A percentile compares a stretch with the other conserved stretches of the same genome.
These are phyloP conservation scores for Calonectria crousiana DNA, from an alignment of 2,329 filamentous ascomycete genomes.

Conservation along the genomic window DNA sequence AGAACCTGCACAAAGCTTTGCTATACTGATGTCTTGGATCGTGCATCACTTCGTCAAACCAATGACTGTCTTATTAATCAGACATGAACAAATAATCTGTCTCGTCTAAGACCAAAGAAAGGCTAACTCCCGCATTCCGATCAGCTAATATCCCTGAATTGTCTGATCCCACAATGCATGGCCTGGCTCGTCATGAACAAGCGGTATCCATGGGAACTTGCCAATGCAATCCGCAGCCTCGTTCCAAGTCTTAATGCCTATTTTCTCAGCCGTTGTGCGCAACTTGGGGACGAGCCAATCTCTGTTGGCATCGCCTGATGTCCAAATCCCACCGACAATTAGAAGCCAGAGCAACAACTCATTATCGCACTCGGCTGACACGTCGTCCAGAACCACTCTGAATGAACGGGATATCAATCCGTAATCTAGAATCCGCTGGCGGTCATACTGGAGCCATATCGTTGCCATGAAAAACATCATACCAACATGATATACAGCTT, in stretches of 20 bases:
- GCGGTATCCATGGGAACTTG: constrained; percentile 29
- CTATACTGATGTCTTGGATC: too few relatives aligned
- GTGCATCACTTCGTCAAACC: not conserved
- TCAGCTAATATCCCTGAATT: constrained; percentile 30
- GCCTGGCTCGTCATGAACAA: constrained; percentile 24
- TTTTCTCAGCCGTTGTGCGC: not conserved
- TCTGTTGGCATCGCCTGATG: not conserved
- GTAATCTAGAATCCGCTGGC: constrained; percentile 18
- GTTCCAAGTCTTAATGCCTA: constrained; percentile 20
- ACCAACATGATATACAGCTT: constrained; percentile 23
- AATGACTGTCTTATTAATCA: not conserved
- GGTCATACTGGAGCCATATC: constrained; percentile 21
- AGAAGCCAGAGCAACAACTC: constrained; percentile 23
- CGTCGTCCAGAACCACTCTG: not conserved
- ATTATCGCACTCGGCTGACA: not conserved
- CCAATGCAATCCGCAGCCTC: constrained; percentile 2
- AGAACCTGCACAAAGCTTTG: too few relatives aligned
- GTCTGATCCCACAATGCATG: constrained; percentile 33
- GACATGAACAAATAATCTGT: not conserved
- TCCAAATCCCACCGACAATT: constrained; percentile 28
- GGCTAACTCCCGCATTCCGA: not conserved
- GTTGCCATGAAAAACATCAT: constrained; percentile 20
- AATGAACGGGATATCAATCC: constrained; percentile 1
- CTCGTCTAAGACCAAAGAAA: not conserved
- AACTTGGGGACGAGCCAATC: constrained; percentile 14